Conservation (phyloP, 1,139 yeast genomes). For the Kluyveromyces sp. region DNA sequence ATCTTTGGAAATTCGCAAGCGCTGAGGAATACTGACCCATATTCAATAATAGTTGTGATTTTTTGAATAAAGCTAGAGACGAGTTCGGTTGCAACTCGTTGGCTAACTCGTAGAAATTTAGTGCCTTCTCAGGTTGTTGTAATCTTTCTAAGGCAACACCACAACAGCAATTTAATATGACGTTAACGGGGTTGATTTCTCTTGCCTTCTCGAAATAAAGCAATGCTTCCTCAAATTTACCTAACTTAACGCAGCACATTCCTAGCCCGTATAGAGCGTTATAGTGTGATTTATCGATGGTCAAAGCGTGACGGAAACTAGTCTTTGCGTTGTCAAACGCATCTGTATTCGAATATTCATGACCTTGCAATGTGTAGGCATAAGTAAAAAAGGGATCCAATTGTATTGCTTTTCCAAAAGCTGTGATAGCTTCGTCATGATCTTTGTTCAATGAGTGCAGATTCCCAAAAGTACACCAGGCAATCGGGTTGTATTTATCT, state of each 20-base stretch:
- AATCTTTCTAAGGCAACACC: slow-evolving; percentile 88
- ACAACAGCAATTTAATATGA: slow-evolving; percentile 83
- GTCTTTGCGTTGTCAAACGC: slow-evolving; percentile 86
- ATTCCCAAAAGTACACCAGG: slow-evolving; percentile 93
- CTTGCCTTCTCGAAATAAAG: slow-evolving; percentile 83
- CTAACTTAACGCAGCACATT: slow-evolving; percentile 83
- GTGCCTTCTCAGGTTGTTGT: slow-evolving; percentile 62
- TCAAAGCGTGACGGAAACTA: slow-evolving; percentile 71
- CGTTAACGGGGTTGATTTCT: slow-evolving; percentile 82
- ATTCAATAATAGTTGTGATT: slow-evolving; percentile 73
- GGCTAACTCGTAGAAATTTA: slow-evolving; percentile 79
- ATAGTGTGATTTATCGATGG: slow-evolving; percentile 76
- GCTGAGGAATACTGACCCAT: slow-evolving; percentile 70
- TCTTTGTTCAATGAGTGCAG: slow-evolving; percentile 77
- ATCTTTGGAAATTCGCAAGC: slow-evolving; percentile 60
- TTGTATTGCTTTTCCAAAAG: slow-evolving; percentile 74
- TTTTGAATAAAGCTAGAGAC: slow-evolving; percentile 81
- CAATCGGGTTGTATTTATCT: slow-evolving; percentile 60
- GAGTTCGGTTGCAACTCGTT: slow-evolving; percentile 77
- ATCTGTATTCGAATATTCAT: slow-evolving; percentile 82
- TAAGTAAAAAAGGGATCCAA: slow-evolving; percentile 71
- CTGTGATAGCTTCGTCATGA: slow-evolving; percentile 83
- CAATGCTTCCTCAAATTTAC: slow-evolving; percentile 78
- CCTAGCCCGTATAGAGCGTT: slow-evolving; percentile 96
- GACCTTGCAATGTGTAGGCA: slow-evolving; percentile 91